Conservation (phyloP, 345 rosid species). For the Lenwebbia sp. region DNA sequence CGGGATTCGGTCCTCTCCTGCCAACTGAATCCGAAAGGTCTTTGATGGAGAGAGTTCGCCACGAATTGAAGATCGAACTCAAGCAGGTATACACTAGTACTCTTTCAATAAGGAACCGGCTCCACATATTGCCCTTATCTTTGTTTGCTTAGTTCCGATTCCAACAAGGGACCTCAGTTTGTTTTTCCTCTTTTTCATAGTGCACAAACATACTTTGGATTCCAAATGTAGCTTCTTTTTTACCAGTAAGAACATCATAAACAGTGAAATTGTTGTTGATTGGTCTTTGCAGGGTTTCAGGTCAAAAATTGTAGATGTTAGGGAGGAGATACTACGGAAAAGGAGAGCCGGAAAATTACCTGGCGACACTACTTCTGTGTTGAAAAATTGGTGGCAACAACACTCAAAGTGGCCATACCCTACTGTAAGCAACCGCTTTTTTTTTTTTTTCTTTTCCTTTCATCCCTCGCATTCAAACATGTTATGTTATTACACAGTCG, state of each 20-base stretch:
- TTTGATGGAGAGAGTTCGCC: slow-evolving; percentile 99
- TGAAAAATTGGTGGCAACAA: slow-evolving; percentile 96
- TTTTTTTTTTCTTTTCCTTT: too few species aligned
- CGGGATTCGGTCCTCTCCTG: slow-evolving; percentile 87
- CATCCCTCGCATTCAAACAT: not conserved
- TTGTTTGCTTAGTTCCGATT: not conserved
- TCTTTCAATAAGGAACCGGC: not conserved
- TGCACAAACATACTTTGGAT: not conserved
- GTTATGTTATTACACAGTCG: not conserved
- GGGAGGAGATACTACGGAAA: slow-evolving; percentile 93
- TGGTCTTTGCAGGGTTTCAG: slow-evolving; percentile 60
- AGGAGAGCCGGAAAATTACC: slow-evolving; percentile 97
- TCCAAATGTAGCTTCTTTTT: not conserved
- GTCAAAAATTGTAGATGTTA: slow-evolving; percentile 90
- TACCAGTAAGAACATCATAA: not conserved
- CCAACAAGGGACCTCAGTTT: not conserved
- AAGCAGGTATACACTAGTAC: slow-evolving; percentile 44
- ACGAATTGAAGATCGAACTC: slow-evolving; percentile 85
- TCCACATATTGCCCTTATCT: not conserved
- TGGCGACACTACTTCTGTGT: slow-evolving; percentile 91
- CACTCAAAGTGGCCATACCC: slow-evolving; percentile 99
- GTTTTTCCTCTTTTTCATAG: not conserved
- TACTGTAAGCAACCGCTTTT: slow-evolving; percentile 41
- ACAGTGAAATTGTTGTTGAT: not conserved
- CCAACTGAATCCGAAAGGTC: slow-evolving; percentile 97